Evolutionary conservation across 2,329 filamentous ascomycete genomes (phyloP).

Genomic region (Fusarium floridanum): DNA sequence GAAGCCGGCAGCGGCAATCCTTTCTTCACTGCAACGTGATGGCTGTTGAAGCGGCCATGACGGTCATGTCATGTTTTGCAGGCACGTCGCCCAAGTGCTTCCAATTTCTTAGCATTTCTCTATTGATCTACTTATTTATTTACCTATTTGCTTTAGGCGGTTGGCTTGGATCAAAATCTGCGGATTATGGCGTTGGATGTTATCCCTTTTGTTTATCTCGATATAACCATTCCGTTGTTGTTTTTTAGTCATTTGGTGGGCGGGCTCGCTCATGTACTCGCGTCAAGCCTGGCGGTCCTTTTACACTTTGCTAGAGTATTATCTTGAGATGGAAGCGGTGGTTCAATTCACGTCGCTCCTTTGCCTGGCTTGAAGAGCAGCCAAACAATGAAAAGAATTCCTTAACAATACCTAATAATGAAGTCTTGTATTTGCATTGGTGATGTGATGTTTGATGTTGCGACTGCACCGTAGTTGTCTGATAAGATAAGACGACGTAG

Average conservation of each 20-base stretch:
- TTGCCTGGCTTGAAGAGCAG: constrained; percentile 35
- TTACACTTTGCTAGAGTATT: constrained; percentile 46
- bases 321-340: constrained; percentile 40
- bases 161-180: constrained; percentile 50
- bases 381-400: constrained; percentile 36
- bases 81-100: constrained; percentile 14
- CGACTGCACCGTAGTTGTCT: neutral
- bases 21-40: constrained; percentile 15
- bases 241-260: constrained; percentile 35
- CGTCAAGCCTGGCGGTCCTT: constrained; percentile 42
- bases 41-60: constrained; percentile 31
- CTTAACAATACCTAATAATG: constrained; percentile 14
- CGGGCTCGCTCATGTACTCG: constrained; percentile 43
- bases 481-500: constrained; percentile 44
- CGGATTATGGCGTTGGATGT: constrained; percentile 49
- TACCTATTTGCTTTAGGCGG: constrained; percentile 39
- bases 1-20: constrained; percentile 6
- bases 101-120: constrained; percentile 35
- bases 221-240: constrained; percentile 19
- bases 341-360: constrained; percentile 41
- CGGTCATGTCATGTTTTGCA: constrained; percentile 23
- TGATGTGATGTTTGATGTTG: neutral
- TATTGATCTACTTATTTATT: constrained; percentile 30
- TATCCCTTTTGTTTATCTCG: constrained; percentile 35
- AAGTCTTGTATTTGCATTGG: neutral